Evolutionary conservation across 805 yeast genomes (phyloP).

Genomic region (Candida easanensis): DNA sequence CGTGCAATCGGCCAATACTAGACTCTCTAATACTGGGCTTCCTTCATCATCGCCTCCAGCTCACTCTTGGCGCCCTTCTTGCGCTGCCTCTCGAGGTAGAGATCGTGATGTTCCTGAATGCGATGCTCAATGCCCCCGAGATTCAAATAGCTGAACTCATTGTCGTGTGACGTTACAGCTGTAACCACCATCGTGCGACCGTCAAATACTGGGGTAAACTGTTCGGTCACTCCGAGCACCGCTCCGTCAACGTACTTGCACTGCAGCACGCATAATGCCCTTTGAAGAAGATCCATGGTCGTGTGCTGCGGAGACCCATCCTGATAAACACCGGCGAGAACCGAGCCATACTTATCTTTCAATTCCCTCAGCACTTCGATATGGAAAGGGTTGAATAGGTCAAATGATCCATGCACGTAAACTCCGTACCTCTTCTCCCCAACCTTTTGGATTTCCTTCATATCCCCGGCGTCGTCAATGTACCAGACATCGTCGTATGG

Average conservation of each 20-base stretch:
- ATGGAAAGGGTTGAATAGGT: constrained; percentile 91
- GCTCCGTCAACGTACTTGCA: constrained; percentile 82
- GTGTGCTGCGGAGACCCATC: constrained; percentile 69
- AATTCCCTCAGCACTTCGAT: constrained; percentile 64
- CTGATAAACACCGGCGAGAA: constrained; percentile 67
- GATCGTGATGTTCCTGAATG: constrained; percentile 61
- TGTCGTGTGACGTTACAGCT: constrained; percentile 39
- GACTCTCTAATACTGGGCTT: constrained; percentile 1
- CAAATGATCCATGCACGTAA: constrained; percentile 84
- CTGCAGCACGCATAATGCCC: constrained; percentile 84
- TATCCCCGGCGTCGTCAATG: constrained; percentile 33
- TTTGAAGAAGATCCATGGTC: constrained; percentile 83
- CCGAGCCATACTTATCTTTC: constrained; percentile 33
- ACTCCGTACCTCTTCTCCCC: constrained; percentile 28
- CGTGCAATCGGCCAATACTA: too few relatives aligned
- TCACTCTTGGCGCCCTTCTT: constrained; percentile 82
- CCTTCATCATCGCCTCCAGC: constrained; percentile 35
- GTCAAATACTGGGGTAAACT: constrained; percentile 10
- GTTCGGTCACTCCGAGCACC: constrained; percentile 38
- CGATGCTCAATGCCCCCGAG: constrained; percentile 72
- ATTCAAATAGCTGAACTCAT: constrained; percentile 62
- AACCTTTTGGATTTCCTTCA: constrained; percentile 16
- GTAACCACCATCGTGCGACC: neutral
- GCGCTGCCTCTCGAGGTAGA: constrained; percentile 83
- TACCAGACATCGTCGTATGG: constrained; percentile 57